Evolutionary conservation across 805 yeast genomes (phyloP), one percentile per base, ranked within the genome.

Genomic region (Saccharomycopsis vini): DNA sequence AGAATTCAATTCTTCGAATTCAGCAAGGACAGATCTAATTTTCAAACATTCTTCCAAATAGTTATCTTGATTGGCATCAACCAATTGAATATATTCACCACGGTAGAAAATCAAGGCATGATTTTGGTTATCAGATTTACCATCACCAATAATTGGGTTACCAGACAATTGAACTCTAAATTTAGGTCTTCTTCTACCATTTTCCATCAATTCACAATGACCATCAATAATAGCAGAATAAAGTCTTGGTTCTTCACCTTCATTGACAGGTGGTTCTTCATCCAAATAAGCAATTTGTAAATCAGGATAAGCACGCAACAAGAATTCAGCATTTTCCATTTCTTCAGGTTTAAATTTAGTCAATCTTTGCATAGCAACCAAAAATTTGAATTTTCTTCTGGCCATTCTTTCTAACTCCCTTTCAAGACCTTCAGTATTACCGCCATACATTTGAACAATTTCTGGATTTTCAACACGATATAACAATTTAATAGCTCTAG

Each of bases 1-100:
- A 22, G 69, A 58, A 32, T 75, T 71, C 54, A 80, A 62, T 57
- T 89, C 96, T 59, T 90, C 97, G 64, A 90, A 90, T 57, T 90
- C 97, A 7, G 95, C 80, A 40, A 90, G 63, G 1, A 90, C 83
- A 2, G 94, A 77, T 54, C 95, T 74, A 32, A 90, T 82, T 67
- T 90, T 90, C 50, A 90, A 62, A 59, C 97, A 90, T 62, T 90
- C 97, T 60, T 90, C 97, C 24, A 90, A 62, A 57, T 90, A 90
- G 59, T 90, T 90, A 60, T 90, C 97, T 64, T 90, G 97, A 55
- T 90, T 90, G 1, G 97, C 95, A 69, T 90, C 97, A 47, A 90
- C 79, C 2, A 89, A 88, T 65, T 90, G 97, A 51, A 90, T 81
- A 58, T 88, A 89, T 57, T 90, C 97, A 19, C 97, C 97, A 44